Evolutionary conservation across 2,329 filamentous ascomycete species (phyloP).

Genomic region (Phialophora chinensis): DNA sequence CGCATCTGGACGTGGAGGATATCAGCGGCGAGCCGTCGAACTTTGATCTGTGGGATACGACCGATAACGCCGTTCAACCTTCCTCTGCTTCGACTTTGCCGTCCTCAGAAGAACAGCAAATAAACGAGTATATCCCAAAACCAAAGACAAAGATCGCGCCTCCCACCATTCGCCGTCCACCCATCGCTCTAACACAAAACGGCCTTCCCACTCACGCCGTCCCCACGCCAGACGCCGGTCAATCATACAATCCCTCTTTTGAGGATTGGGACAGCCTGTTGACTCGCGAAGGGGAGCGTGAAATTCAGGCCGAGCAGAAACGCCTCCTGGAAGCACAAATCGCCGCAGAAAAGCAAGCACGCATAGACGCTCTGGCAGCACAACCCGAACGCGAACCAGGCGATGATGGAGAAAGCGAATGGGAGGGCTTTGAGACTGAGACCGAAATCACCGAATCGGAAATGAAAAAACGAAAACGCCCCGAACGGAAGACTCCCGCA

Average conservation of each 20-base stretch:
- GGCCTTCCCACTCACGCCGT: constrained; percentile 82
- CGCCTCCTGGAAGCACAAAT: constrained; percentile 70
- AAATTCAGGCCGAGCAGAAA: constrained; percentile 77
- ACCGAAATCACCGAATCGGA: constrained; percentile 67
- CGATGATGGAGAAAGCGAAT: constrained; percentile 85
- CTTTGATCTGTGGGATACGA: constrained; percentile 81
- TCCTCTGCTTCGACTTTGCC: constrained; percentile 1
- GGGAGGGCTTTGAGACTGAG: constrained; percentile 87
- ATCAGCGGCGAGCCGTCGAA: constrained; percentile 58
- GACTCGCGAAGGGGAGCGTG: constrained; percentile 75
- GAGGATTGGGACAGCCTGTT: constrained; percentile 82
- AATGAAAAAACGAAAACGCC: constrained; percentile 72
- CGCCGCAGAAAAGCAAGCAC: constrained; percentile 64
- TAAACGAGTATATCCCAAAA: constrained; percentile 71
- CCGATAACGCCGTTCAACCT: constrained; percentile 44
- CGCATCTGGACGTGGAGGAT: constrained; percentile 46
- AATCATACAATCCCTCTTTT: constrained; percentile 91
- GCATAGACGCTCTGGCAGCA: constrained; percentile 73
- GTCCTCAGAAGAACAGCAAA: constrained; percentile 45
- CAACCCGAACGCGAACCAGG: constrained; percentile 78
- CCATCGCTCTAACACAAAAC: constrained; percentile 80
- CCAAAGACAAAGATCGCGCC: constrained; percentile 72
- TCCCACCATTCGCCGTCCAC: constrained; percentile 73
- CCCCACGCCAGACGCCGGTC: constrained; percentile 76
- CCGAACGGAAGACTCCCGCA: constrained; percentile 81